Percentiles rank a stretch among this genome's conserved stretches.
Conservation (phyloP, 495 filamentous ascomycete species). For the Neurospora sp. region DNA sequence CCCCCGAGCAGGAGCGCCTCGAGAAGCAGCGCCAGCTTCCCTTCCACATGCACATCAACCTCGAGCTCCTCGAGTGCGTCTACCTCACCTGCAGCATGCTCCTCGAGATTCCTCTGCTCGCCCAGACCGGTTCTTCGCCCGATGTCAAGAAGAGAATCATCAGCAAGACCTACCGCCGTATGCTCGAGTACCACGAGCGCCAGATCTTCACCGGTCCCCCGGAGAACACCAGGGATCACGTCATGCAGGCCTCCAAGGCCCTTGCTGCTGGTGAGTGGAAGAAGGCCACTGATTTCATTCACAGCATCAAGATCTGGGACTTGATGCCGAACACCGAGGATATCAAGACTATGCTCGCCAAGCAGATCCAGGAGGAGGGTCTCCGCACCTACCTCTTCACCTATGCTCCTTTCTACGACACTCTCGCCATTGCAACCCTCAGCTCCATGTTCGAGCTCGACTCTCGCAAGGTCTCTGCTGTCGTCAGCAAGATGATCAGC, state of each 20-base stretch:
- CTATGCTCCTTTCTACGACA: constrained; percentile 98
- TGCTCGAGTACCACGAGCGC: constrained; percentile 98
- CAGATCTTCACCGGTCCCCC: constrained; percentile 98
- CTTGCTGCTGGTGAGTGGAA: constrained; percentile 97
- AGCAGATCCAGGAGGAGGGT: constrained; percentile 97
- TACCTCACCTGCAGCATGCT: constrained; percentile 99
- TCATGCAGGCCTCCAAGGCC: constrained; percentile 97
- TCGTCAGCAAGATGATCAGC: constrained; percentile 98
- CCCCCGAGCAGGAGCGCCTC: constrained; percentile 92
- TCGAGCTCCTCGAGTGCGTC: constrained; percentile 94
- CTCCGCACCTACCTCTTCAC: constrained; percentile 98
- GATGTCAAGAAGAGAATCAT: constrained; percentile 97
- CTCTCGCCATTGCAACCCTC: constrained; percentile 72
- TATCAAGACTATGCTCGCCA: constrained; percentile 92
- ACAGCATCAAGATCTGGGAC: constrained; percentile 99
- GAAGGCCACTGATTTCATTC: constrained; percentile 83
- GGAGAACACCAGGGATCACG: constrained; percentile 96
- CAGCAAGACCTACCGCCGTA: constrained; percentile 98
- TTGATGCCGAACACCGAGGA: constrained; percentile 80
- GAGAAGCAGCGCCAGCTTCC: constrained; percentile 94
- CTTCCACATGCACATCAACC: constrained; percentile 99
- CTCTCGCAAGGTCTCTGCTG: constrained; percentile 78
- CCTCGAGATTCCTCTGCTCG: constrained; percentile 91
- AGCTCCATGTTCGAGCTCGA: constrained; percentile 93
- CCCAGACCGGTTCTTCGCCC: constrained; percentile 89